Evolutionary conservation across 352 stramenopile species (phyloP).

Genomic region (Pythium phragmiticola): DNA sequence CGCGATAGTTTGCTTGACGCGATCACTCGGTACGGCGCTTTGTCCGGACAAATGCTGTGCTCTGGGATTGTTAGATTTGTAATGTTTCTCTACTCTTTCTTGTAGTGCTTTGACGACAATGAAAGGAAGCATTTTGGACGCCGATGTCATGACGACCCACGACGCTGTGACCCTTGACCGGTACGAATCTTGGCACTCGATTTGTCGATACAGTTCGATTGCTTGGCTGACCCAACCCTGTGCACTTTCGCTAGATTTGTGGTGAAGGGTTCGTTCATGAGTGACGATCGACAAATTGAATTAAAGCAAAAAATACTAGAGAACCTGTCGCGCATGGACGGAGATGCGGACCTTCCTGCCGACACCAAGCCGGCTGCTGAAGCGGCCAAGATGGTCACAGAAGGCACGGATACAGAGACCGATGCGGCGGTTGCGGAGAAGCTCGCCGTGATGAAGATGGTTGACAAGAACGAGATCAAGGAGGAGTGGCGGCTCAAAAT

Average conservation of each 20-base stretch:
- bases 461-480: constrained; percentile 86
- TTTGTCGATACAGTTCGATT: not conserved
- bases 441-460: constrained; percentile 73
- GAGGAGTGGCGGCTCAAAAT: constrained; percentile 80
- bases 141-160: constrained; percentile 84
- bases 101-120: constrained; percentile 66
- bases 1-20: constrained; percentile 78
- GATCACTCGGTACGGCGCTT: constrained; percentile 46
- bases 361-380: constrained; percentile 3
- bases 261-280: constrained; percentile 78
- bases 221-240: not conserved
- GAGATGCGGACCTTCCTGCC: constrained; percentile 30
- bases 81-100: not conserved
- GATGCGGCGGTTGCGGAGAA: constrained; percentile 56
- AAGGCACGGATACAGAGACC: constrained; percentile 25
- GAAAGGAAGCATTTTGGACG: constrained; percentile 86
- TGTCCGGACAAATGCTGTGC: not conserved
- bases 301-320: constrained; percentile 71
- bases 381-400: constrained; percentile 8
- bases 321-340: constrained; percentile 55
- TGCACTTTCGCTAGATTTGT: constrained; percentile 50
- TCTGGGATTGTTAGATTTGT: not conserved
- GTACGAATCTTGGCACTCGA: constrained; percentile 12
- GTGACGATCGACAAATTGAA: constrained; percentile 71
- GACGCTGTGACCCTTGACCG: constrained; percentile 74